A percentile compares a stretch with the other conserved stretches of the same genome.
phyloP scores from a whole-genome alignment of 2,329 filamentous ascomycete genomes.

The Talaromyces sp. region DNA sequence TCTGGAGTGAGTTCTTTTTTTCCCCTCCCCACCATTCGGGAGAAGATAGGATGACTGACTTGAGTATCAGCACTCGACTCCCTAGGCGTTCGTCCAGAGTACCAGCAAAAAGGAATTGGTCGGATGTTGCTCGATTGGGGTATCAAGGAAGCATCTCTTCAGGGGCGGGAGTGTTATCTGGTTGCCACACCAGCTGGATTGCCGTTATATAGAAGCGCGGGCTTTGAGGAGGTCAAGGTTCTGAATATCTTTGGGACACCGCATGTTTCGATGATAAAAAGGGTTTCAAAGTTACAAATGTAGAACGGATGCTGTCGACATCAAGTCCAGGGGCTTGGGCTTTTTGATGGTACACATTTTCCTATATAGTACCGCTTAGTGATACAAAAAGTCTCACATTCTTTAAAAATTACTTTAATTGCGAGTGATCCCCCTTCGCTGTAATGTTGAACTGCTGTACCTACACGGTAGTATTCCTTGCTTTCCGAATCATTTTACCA shows the following conservation, averaged over 20 bases:
- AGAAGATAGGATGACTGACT: background rate
- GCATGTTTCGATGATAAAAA: slow-evolving; percentile 9
- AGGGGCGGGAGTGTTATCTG: background rate
- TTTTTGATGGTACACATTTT: too few relatives aligned
- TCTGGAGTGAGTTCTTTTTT: background rate
- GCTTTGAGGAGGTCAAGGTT: background rate
- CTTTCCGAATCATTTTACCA: too few relatives aligned
- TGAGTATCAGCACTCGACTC: slow-evolving; percentile 1
- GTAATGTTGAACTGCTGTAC: too few relatives aligned
- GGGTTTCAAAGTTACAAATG: background rate
- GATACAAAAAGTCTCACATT: too few relatives aligned
- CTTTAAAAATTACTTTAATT: too few relatives aligned
- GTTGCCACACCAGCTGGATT: slow-evolving; percentile 5
- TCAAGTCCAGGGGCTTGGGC: too few relatives aligned
- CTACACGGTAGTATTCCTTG: too few relatives aligned
- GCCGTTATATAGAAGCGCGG: slow-evolving; percentile 1
- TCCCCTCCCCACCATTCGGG: too few relatives aligned
- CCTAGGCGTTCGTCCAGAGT: background rate
- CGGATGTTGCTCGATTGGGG: slow-evolving; percentile 6
- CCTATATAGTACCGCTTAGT: too few relatives aligned
- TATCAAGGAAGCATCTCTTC: background rate
- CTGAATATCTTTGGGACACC: slow-evolving; percentile 5
- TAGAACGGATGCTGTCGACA: background rate
- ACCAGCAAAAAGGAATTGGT: slow-evolving; percentile 3
- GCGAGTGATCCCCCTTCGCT: too few relatives aligned